Evolutionary conservation across 805 yeast species (phyloP).

Genomic region (Metschnikowia rubicola): DNA sequence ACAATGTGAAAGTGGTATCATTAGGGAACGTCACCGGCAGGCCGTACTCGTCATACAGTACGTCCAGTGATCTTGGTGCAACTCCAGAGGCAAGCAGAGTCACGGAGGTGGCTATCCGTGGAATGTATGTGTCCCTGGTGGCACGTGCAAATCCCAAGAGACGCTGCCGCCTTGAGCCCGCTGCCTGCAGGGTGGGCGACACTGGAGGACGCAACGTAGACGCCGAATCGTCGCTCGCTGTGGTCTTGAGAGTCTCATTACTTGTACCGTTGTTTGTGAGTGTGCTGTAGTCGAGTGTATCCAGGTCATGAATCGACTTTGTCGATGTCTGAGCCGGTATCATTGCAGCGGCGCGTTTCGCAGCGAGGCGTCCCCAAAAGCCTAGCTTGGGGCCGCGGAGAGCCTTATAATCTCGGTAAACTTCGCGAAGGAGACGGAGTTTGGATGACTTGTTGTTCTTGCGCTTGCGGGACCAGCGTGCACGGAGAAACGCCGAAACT

Average conservation of each 20-base stretch:
- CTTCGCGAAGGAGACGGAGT: conserved; percentile 26
- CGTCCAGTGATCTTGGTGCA: conserved; percentile 20
- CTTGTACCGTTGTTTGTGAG: not conserved
- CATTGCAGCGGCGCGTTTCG: conserved; percentile 16
- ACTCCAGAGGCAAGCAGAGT: conserved; percentile 49
- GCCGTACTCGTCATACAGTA: conserved; percentile 18
- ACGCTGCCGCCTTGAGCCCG: conserved; percentile 40
- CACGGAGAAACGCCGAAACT: conserved; percentile 12
- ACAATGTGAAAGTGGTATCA: conserved; percentile 57
- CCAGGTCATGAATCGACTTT: too few species aligned
- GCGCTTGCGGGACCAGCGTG: conserved; percentile 14
- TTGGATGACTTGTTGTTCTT: conserved; percentile 18
- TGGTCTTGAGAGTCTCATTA: not conserved
- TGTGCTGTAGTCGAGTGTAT: not conserved
- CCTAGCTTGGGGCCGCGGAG: conserved; percentile 19
- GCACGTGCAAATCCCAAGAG: conserved; percentile 49
- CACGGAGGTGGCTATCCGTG: conserved; percentile 46
- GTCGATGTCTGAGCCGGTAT: not conserved
- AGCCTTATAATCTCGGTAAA: conserved; percentile 32
- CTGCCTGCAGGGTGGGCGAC: conserved; percentile 5
- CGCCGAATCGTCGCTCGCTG: conserved; percentile 1
- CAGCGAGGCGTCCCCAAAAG: conserved; percentile 15
- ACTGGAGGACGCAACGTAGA: conserved; percentile 4
- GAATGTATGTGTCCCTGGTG: conserved; percentile 57
- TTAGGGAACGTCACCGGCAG: conserved; percentile 38